Evolutionary conservation across 768 basidiomycete genomes (phyloP), one percentile per base, ranked within the genome.

Genomic region (Botryobasidium botryosum): DNA sequence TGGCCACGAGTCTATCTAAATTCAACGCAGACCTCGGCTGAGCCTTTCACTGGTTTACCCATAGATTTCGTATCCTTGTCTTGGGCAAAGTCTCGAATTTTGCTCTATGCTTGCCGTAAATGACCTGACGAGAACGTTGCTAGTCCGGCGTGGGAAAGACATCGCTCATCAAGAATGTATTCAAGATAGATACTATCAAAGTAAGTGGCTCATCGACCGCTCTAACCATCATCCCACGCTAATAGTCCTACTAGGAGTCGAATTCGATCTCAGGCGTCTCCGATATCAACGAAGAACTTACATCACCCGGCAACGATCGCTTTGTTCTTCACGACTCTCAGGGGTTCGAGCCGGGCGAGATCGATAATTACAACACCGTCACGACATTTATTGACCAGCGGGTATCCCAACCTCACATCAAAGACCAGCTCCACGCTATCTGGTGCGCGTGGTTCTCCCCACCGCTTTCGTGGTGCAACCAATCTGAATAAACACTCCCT

Each of bases 261-360:
- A 51, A 60, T 47, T 26, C 46, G 45, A 44, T 40, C 25, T 43
- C 54, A 35, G 59, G 58, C 43, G 23, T 40, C 2, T 51, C 58
- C 6, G 51, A 61, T 27, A 60, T 62, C 23, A 24, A 51, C 3
- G 37, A 33, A 12, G 58, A 51, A 38, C 50, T 58, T 39, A 52
- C 40, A 4, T 57, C 54, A 3, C 21, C 32, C 3, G 32, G 48
- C 6, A 60, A 62, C 31, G 38, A 48, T 7, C 54, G 50, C 13
- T 57, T 62, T 40, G 49, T 61, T 15, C 45, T 62, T 6, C 61
- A 62, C 44, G 61, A 62, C 38, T 56, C 55, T 35, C 37, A 51
- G 43, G 61, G n/a, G n/a, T n/a, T n/a, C n/a, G n/a, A n/a, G n/a
- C n/a, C n/a, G n/a, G n/a, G n/a, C n/a, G n/a, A n/a, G 61, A 7